Percentiles rank a stretch among this genome's conserved stretches.
Evolutionary conservation across 2,329 filamentous ascomycete genomes (phyloP).

Genomic region (Thermomyces lanuginosus): DNA sequence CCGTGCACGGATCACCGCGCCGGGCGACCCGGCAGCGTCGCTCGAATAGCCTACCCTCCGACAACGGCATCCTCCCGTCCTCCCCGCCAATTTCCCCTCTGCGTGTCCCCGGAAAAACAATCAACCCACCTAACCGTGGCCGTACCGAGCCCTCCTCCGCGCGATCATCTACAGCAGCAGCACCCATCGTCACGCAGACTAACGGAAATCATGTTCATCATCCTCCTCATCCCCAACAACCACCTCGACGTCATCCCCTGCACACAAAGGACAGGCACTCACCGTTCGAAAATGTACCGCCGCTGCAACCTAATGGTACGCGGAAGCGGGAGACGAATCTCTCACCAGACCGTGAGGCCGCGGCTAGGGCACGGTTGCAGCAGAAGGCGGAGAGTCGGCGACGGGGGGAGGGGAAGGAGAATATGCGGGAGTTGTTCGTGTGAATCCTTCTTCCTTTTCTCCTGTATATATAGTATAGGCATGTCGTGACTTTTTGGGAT

Average conservation of each 20-base stretch:
- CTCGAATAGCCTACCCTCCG: conserved; percentile 6
- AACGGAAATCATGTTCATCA: too few species aligned
- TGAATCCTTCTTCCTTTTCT: conserved; percentile 5
- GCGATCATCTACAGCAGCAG: too few species aligned
- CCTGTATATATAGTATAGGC: neutral
- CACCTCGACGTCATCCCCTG: too few species aligned
- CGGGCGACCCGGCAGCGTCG: conserved; percentile 7
- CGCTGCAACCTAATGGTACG: too few species aligned
- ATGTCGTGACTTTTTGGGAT: too few species aligned
- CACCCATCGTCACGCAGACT: too few species aligned
- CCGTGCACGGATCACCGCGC: too few species aligned
- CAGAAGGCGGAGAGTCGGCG: conserved; percentile 13
- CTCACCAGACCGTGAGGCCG: conserved; percentile 18
- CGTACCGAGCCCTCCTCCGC: too few species aligned
- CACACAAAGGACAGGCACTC: too few species aligned
- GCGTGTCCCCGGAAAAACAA: neutral
- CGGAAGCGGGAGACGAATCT: conserved; percentile 11
- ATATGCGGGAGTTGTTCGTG: conserved; percentile 9
- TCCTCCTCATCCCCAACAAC: too few species aligned
- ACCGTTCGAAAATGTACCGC: too few species aligned
- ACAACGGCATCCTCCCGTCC: conserved; percentile 13
- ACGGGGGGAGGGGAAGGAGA: conserved; percentile 19
- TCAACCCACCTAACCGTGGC: neutral
- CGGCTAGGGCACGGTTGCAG: conserved; percentile 20
- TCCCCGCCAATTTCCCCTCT: conserved; percentile 8